Percentiles rank a stretch among this genome's conserved stretches.
Conservation (phyloP, 2,329 filamentous ascomycete species). For the Alternaria triticimaculans region DNA sequence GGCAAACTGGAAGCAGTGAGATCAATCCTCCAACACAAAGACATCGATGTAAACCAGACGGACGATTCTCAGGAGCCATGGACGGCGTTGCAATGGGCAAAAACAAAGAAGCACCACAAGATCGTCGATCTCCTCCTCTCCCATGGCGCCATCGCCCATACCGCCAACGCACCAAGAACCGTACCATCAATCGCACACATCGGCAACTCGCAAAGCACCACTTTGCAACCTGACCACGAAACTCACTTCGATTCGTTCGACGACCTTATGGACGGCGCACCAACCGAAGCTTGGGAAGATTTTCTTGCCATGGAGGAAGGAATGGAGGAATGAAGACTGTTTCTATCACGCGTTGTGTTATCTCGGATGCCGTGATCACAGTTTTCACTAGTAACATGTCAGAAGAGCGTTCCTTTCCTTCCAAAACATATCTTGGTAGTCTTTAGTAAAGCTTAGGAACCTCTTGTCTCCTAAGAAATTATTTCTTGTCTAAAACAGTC, state of each 20-base stretch:
- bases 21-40: not conserved
- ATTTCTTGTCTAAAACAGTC: too few relatives aligned
- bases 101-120: not conserved
- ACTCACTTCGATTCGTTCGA: not conserved
- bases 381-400: not conserved
- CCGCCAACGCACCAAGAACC: not conserved
- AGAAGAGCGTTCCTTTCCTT: not conserved
- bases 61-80: accelerated
- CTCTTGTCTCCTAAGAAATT: too few relatives aligned
- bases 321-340: not conserved
- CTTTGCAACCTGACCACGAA: not conserved
- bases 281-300: not conserved
- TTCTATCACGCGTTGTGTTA: not conserved
- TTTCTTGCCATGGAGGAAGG: not conserved
- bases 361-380: too few relatives aligned
- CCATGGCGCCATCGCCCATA: not conserved
- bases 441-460: not conserved
- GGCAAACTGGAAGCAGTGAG: not conserved
- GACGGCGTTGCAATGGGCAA: not conserved
- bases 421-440: not conserved
- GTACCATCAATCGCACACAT: not conserved
- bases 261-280: not conserved
- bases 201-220: not conserved
- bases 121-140: constrained; percentile 1
- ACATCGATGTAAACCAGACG: not conserved